These are phyloP conservation scores for Fomitopsis serialis DNA, from an alignment of 768 basidiomycete species.

Conservation along the genomic window DNA sequence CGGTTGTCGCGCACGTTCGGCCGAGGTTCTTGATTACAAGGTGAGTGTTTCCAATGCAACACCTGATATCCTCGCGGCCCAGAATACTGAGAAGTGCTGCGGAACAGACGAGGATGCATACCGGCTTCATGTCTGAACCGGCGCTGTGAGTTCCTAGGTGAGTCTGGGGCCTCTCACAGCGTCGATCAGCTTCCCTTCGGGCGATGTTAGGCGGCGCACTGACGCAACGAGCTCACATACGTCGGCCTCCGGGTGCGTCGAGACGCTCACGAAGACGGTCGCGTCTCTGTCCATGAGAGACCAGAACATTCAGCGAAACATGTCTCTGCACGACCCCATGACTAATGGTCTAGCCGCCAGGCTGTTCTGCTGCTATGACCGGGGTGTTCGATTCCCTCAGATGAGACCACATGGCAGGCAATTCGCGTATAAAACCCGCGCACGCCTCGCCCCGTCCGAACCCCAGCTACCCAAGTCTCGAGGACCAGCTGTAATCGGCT, in stretches of 20 bases:
- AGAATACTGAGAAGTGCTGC: no score
- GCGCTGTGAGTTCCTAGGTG: not conserved
- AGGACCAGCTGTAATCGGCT: not conserved
- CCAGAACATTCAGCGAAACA: slow-evolving; percentile 1
- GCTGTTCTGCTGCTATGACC: not conserved
- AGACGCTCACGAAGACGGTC: not conserved
- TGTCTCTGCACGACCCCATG: not conserved
- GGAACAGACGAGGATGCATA: no score
- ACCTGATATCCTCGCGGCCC: no score
- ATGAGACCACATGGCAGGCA: not conserved
- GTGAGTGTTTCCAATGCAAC: no score
- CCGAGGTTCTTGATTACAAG: no score
- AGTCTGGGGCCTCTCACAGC: not conserved
- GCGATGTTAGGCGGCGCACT: not conserved
- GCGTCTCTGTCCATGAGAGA: not conserved
- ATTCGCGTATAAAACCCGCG: not conserved
- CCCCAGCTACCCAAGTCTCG: not conserved
- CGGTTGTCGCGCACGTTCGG: no score
- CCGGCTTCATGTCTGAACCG: not conserved
- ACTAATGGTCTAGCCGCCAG: not conserved
- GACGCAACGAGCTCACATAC: not conserved
- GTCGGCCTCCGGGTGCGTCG: not conserved
- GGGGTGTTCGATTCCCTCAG: not conserved
- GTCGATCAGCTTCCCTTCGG: not conserved
- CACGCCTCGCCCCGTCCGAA: not conserved